Conservation (phyloP, 306 rosid species). For the Dalbergia cochinchinensis region DNA sequence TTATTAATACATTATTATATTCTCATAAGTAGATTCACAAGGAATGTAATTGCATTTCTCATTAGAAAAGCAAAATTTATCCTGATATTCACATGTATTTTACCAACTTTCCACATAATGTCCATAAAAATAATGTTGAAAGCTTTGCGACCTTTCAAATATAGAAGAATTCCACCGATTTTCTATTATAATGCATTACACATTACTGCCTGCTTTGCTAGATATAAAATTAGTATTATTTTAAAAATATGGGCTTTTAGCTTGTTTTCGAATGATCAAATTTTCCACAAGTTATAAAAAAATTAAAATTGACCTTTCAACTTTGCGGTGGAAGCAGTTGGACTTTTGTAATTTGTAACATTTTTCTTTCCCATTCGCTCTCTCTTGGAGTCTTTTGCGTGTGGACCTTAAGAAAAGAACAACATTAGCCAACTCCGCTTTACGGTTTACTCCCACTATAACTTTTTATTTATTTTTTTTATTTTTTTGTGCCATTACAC, state of each 20-base stretch:
- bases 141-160: constrained; percentile 34
- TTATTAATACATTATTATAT: no score
- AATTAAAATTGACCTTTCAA: constrained; percentile 34
- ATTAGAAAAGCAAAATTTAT: no score
- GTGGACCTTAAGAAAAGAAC: constrained; percentile 64
- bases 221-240: neutral
- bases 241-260: neutral
- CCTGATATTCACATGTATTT: no score
- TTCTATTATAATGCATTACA: neutral
- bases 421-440: constrained; percentile 31
- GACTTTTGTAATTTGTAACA: constrained; percentile 46
- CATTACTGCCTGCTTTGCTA: neutral
- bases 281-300: constrained; percentile 45
- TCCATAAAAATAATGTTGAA: no score
- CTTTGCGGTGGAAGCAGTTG: constrained; percentile 67
- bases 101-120: no score
- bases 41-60: no score
- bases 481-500: neutral
- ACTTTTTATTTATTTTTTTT: neutral
- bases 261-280: constrained; percentile 36
- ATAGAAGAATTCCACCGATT: neutral
- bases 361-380: constrained; percentile 7
- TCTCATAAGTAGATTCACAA: no score
- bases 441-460: constrained; percentile 42
- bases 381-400: constrained; percentile 54